Percentiles rank a stretch among this genome's conserved stretches.
phyloP scores from a whole-genome alignment of 192 early-diverging fungal genomes.

The Dissophora ornata region DNA sequence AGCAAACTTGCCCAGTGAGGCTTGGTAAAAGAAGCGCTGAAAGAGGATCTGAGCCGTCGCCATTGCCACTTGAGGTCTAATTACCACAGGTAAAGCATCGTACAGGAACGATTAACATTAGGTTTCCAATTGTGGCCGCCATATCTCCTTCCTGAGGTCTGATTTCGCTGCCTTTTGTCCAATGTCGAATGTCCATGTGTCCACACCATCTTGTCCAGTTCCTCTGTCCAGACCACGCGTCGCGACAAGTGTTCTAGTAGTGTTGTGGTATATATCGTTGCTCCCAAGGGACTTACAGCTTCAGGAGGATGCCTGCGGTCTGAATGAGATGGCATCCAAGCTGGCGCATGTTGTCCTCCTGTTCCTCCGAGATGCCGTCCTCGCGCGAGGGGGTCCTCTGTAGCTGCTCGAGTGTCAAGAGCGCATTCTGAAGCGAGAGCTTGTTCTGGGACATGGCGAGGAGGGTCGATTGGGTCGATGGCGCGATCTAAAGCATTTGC shows the following conservation, averaged over 20 bases:
- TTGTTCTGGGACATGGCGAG: slow-evolving; percentile 45
- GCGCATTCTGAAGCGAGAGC: slow-evolving; percentile 83
- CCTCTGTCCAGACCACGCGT: too few relatives aligned
- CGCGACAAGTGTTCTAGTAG: too few relatives aligned
- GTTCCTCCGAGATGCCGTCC: slow-evolving; percentile 68
- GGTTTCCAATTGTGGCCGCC: too few relatives aligned
- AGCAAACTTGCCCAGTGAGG: slow-evolving; percentile 77
- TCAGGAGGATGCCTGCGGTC: slow-evolving; percentile 80
- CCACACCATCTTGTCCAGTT: too few relatives aligned
- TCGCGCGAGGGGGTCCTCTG: slow-evolving; percentile 70
- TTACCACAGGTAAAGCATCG: not conserved
- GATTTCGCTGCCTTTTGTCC: too few relatives aligned
- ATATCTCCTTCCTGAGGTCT: too few relatives aligned
- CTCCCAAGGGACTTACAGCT: slow-evolving; percentile 68
- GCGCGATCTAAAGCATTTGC: too few relatives aligned
- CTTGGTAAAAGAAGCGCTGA: slow-evolving; percentile 90
- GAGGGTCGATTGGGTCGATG: too few relatives aligned
- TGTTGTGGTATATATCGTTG: too few relatives aligned
- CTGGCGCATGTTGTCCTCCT: slow-evolving; percentile 80
- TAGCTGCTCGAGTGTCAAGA: slow-evolving; percentile 79
- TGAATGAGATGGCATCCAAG: slow-evolving; percentile 88
- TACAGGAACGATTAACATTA: too few relatives aligned
- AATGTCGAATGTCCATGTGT: too few relatives aligned
- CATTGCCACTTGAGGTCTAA: slow-evolving; percentile 91
- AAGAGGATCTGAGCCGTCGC: slow-evolving; percentile 96